A percentile compares a stretch with the other conserved stretches of the same genome.
These are phyloP conservation scores for Rhizopogon vulgaris DNA, from an alignment of 768 basidiomycete species.

Conservation along the genomic window DNA sequence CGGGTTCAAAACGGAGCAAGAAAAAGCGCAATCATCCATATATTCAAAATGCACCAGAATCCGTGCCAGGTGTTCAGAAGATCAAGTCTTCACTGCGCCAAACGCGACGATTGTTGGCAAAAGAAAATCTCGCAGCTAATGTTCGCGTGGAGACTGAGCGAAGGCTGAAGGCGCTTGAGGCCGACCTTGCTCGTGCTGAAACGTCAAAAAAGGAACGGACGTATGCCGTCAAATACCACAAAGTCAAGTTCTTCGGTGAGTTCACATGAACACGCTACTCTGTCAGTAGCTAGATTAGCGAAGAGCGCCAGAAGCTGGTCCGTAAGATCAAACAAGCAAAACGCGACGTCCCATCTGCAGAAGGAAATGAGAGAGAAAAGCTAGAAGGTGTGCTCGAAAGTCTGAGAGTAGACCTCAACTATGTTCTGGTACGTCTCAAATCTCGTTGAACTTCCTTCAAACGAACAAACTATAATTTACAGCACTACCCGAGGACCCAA, in stretches of 20 bases:
- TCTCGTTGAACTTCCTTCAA: not conserved
- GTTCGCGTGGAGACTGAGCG: conserved; percentile 79
- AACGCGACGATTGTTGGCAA: conserved; percentile 74
- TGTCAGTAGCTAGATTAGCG: not conserved
- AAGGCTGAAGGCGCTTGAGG: conserved; percentile 66
- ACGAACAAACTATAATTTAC: not conserved
- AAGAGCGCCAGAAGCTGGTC: conserved; percentile 83
- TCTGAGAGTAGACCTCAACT: conserved; percentile 85
- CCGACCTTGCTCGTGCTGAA: conserved; percentile 64
- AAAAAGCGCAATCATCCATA: conserved; percentile 11
- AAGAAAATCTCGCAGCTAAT: conserved; percentile 83
- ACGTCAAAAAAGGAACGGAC: conserved; percentile 60
- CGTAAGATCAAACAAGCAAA: conserved; percentile 73
- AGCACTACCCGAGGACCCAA: conserved; percentile 81
- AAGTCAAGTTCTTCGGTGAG: conserved; percentile 90
- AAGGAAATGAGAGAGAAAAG: conserved; percentile 30
- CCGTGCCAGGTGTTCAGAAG: conserved; percentile 70
- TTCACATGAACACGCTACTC: not conserved
- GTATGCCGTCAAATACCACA: conserved; percentile 77
- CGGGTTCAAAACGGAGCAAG: conserved; percentile 4
- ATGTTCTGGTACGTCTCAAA: conserved; percentile 56
- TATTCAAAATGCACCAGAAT: conserved; percentile 9
- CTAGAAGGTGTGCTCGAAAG: conserved; percentile 47
- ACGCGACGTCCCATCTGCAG: conserved; percentile 37
- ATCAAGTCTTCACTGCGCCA: conserved; percentile 82